phyloP scores from a whole-genome alignment of 176 grass and related monocot species.

The Ampelocalamus luodianensis region DNA sequence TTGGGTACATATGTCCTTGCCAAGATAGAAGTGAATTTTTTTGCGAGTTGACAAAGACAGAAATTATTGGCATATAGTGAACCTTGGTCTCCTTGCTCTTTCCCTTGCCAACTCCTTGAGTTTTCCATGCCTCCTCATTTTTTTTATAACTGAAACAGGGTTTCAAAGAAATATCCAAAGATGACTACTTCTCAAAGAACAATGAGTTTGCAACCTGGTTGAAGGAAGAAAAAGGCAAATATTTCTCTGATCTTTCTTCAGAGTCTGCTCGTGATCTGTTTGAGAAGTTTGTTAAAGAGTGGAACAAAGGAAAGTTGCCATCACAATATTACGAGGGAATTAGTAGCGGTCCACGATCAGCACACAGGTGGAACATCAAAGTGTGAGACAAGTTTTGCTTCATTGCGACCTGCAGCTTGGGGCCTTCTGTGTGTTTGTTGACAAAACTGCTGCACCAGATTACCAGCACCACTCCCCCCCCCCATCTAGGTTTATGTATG shows the following conservation, averaged over 20 bases:
- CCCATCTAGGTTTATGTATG: constrained; percentile 19
- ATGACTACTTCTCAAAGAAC: constrained; percentile 93
- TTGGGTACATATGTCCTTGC: neutral
- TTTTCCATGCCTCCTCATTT: neutral
- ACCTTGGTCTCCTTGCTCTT: neutral
- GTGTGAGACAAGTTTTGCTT: constrained; percentile 39
- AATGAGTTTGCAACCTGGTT: constrained; percentile 93
- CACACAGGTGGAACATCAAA: constrained; percentile 94
- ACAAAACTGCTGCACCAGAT: neutral
- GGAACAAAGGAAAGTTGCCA: constrained; percentile 80
- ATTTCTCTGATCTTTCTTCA: constrained; percentile 88
- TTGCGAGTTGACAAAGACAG: neutral
- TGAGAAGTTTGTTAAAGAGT: constrained; percentile 74
- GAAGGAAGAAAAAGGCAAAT: constrained; percentile 82
- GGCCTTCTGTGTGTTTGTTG: constrained; percentile 22
- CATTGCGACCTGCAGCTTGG: neutral
- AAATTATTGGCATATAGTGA: neutral
- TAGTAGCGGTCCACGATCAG: constrained; percentile 64
- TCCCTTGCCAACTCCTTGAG: neutral
- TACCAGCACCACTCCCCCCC: neutral
- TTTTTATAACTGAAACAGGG: constrained; percentile 40
- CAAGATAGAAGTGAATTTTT: neutral
- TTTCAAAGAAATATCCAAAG: constrained; percentile 85
- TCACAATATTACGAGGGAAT: constrained; percentile 80
- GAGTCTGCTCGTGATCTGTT: constrained; percentile 76